A percentile compares a stretch with the other conserved stretches of the same genome.
These are phyloP conservation scores for Grigorovia transvaalensis DNA, from an alignment of 805 yeast species.

Conservation along the genomic window DNA sequence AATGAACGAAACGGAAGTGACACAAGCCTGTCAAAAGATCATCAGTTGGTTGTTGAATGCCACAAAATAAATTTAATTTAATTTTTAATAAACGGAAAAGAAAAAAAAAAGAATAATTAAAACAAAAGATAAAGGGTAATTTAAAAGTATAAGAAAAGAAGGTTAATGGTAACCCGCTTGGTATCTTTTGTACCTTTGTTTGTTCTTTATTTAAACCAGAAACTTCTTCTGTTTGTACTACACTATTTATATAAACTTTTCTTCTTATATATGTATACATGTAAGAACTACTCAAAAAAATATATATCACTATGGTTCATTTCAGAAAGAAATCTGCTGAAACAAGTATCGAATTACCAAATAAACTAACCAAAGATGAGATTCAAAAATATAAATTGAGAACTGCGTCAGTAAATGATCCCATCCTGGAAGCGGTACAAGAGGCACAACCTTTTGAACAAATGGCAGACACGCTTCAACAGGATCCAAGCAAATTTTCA, in stretches of 20 bases:
- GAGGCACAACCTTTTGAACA: constrained; percentile 93
- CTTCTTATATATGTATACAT: no score
- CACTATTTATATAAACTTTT: no score
- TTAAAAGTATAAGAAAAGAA: no score
- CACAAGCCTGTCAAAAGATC: constrained; percentile 33
- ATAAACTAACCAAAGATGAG: constrained; percentile 5
- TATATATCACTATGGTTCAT: constrained; percentile 31
- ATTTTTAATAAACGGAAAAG: not conserved
- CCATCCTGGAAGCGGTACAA: constrained; percentile 83
- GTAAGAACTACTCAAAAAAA: no score
- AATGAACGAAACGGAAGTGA: constrained; percentile 36
- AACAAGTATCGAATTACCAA: not conserved
- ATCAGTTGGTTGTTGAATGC: constrained; percentile 2
- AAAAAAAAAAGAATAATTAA: not conserved
- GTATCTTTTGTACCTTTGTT: no score
- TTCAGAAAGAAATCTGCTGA: constrained; percentile 30
- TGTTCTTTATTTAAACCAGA: no score
- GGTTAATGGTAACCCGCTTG: no score
- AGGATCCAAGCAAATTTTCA: constrained; percentile 23
- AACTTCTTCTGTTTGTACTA: no score
- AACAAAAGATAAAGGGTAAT: no score
- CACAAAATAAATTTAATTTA: not conserved
- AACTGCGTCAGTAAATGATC: constrained; percentile 69
- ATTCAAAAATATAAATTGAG: constrained; percentile 40
- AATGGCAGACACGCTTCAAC: constrained; percentile 29